Evolutionary conservation across 1,284 basidiomycete genomes (phyloP).

Genomic region (Cryptococcus deneoformans): DNA sequence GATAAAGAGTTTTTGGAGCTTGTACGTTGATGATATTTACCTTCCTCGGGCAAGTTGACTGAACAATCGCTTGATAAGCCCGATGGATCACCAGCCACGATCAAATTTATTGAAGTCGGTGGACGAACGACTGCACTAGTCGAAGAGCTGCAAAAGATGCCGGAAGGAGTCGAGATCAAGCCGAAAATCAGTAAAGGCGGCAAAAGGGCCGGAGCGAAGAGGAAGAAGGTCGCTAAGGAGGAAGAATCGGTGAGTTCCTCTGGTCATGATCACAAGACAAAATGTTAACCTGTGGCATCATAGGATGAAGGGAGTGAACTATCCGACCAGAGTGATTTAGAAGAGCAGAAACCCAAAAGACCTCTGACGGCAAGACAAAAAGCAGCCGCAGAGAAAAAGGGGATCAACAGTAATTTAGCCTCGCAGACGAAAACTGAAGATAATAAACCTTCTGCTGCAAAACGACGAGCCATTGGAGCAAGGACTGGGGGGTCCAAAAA

Average conservation of each 20-base stretch:
- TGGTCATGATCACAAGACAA: conserved; percentile 1
- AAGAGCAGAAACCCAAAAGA: conserved; percentile 10
- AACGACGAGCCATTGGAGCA: too few relatives aligned
- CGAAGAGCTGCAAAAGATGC: conserved; percentile 60
- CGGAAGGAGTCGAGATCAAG: conserved; percentile 43
- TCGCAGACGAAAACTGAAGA: too few relatives aligned
- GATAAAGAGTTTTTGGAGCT: conserved; percentile 53
- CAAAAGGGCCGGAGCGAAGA: conserved; percentile 22
- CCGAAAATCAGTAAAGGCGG: conserved; percentile 33
- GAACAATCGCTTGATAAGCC: conserved; percentile 52
- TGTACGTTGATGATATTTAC: conserved; percentile 49
- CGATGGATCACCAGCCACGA: conserved; percentile 65
- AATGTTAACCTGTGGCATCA: background rate
- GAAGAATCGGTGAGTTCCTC: conserved; percentile 14
- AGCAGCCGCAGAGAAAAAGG: conserved; percentile 2
- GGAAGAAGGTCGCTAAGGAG: conserved; percentile 2
- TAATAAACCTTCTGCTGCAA: too few relatives aligned
- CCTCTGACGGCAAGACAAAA: conserved; percentile 17
- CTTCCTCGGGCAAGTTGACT: background rate
- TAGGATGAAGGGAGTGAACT: conserved; percentile 1
- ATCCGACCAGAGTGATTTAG: conserved; percentile 4
- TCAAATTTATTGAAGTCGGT: conserved; percentile 74
- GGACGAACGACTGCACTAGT: conserved; percentile 77
- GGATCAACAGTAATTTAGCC: too few relatives aligned
- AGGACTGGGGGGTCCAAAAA: too few relatives aligned